A percentile compares a stretch with the other conserved stretches of the same genome.
phyloP scores from a whole-genome alignment of 441 rosid species.

The Macaranga tanarius region DNA sequence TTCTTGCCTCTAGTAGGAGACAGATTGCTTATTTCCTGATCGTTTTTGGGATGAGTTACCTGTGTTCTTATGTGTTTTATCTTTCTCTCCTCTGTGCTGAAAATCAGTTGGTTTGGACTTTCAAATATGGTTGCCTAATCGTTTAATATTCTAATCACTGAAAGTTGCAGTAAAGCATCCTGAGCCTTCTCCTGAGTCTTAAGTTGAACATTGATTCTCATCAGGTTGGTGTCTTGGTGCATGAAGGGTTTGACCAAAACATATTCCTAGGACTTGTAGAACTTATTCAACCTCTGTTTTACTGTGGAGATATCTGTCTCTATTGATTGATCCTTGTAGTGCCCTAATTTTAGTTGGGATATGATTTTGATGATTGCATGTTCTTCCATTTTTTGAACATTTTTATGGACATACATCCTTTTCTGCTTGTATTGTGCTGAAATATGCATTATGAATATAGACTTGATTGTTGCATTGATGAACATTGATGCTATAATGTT shows the following conservation, averaged over 20 bases:
- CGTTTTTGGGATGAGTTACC: background rate
- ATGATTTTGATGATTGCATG: background rate
- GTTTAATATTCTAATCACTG: background rate
- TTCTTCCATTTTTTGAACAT: background rate
- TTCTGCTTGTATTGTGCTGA: background rate
- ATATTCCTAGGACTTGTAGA: background rate
- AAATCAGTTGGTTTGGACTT: background rate
- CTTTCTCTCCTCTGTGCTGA: background rate
- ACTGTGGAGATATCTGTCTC: background rate
- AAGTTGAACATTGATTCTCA: background rate
- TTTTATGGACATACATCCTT: slow-evolving; percentile 5
- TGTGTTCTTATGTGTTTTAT: background rate
- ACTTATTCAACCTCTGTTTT: background rate
- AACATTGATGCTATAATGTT: background rate
- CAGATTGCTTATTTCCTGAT: background rate
- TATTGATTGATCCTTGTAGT: slow-evolving; percentile 3
- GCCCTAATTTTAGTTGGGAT: background rate
- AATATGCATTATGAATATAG: background rate
- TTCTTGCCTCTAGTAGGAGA: slow-evolving; percentile 2
- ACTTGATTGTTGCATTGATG: background rate
- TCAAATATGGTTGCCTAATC: background rate
- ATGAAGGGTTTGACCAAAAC: background rate
- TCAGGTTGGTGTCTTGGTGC: background rate
- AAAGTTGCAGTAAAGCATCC: slow-evolving; percentile 1
- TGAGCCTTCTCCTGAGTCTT: background rate